Conservation (phyloP, 768 basidiomycete genomes). For the Tricholoma bakamatsutake region DNA sequence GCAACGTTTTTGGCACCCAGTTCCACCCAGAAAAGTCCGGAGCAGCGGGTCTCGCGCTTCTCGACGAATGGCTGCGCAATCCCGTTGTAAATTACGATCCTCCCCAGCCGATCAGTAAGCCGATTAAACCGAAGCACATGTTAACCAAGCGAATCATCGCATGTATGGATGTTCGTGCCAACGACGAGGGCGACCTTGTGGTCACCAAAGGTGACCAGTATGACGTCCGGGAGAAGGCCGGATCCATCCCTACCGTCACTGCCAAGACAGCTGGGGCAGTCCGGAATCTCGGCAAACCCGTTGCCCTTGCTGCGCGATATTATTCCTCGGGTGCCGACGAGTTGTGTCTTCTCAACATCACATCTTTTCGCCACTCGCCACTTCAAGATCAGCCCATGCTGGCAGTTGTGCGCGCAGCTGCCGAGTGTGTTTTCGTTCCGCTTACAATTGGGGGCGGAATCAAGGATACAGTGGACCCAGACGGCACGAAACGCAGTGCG, state of each 20-base stretch:
- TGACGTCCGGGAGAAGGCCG: conserved; percentile 83
- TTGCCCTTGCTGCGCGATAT: conserved; percentile 84
- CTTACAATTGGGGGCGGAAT: conserved; percentile 98
- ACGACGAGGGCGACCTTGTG: conserved; percentile 93
- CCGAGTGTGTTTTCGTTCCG: conserved; percentile 91
- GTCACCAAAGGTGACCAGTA: conserved; percentile 99
- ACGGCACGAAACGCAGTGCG: conserved; percentile 81
- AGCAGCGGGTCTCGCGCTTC: conserved; percentile 71
- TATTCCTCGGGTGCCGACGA: conserved; percentile 90
- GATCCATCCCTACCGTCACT: conserved; percentile 19
- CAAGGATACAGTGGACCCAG: conserved; percentile 92
- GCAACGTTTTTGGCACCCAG: conserved; percentile 87
- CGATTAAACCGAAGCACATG: conserved; percentile 47
- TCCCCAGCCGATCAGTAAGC: conserved; percentile 28
- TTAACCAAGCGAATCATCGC: conserved; percentile 95
- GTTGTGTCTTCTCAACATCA: conserved; percentile 97
- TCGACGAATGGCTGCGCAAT: conserved; percentile 73
- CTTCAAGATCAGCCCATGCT: conserved; percentile 98
- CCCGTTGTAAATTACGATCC: conserved; percentile 36
- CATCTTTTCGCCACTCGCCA: conserved; percentile 96
- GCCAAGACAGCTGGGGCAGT: conserved; percentile 66
- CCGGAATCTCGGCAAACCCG: conserved; percentile 96
- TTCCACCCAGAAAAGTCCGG: conserved; percentile 99
- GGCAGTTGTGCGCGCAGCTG: conserved; percentile 85
- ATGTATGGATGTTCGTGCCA: conserved; percentile 95